Conservation (phyloP, 495 filamentous ascomycete species). For the Aspergillus sclerotiicarbonarius region DNA sequence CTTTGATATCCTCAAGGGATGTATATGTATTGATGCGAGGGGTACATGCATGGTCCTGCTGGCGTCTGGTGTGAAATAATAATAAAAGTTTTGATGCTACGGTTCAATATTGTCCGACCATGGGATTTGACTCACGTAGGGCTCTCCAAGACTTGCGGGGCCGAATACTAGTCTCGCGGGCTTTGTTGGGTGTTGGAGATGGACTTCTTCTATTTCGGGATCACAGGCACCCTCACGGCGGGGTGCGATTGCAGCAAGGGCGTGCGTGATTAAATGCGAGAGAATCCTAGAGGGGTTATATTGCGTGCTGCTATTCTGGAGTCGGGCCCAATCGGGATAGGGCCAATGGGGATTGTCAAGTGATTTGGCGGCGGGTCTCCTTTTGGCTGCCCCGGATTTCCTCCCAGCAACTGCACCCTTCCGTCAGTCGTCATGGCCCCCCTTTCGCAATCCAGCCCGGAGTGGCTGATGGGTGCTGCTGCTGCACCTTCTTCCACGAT, state of each 20-base stretch:
- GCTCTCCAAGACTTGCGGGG: neutral
- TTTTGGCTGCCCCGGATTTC: neutral
- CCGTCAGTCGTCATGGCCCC: slow-evolving; percentile 27
- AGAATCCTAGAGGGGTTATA: neutral
- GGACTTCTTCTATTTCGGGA: no score
- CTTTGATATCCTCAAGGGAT: slow-evolving; percentile 38
- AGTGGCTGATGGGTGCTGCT: slow-evolving; percentile 23
- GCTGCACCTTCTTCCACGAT: slow-evolving; percentile 23
- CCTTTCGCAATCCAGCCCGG: slow-evolving; percentile 30
- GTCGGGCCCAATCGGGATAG: no score
- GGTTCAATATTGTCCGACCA: neutral
- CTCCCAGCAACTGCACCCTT: slow-evolving; percentile 12
- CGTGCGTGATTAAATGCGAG: neutral
- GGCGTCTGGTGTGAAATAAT: slow-evolving; percentile 40
- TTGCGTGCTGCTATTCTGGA: no score
- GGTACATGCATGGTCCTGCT: slow-evolving; percentile 36
- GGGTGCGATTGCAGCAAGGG: neutral
- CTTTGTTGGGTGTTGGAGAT: neutral
- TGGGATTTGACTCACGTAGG: neutral
- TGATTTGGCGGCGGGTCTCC: neutral
- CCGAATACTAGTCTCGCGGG: no score
- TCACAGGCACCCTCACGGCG: no score
- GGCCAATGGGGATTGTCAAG: neutral
- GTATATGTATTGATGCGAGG: slow-evolving; percentile 42
- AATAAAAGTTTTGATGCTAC: slow-evolving; percentile 16